Conservation (phyloP, 495 filamentous ascomycete species). For the Talaromyces stipitatus region DNA sequence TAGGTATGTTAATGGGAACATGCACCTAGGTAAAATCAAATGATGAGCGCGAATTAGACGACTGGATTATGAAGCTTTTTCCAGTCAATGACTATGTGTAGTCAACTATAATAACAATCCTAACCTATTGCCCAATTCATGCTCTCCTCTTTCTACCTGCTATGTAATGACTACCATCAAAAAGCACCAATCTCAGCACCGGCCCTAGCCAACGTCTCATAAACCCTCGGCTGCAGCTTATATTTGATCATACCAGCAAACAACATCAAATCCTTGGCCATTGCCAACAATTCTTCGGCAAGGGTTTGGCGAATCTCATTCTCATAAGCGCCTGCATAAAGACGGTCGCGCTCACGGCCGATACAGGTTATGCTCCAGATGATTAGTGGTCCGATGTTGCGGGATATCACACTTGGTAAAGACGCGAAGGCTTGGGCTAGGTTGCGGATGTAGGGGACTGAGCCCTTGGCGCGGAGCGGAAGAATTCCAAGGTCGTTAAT, state of each 20-base stretch:
- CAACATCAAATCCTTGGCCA: conserved; percentile 80
- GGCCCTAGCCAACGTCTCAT: conserved; percentile 72
- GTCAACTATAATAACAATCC: neutral
- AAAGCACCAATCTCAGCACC: conserved; percentile 61
- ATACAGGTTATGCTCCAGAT: conserved; percentile 90
- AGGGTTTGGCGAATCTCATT: conserved; percentile 65
- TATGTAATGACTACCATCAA: conserved; percentile 22
- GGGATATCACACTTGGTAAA: conserved; percentile 66
- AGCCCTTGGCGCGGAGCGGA: conserved; percentile 61
- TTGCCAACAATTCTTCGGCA: conserved; percentile 61
- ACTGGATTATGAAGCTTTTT: neutral
- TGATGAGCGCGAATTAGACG: neutral
- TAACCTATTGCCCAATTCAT: neutral
- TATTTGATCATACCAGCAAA: conserved; percentile 94
- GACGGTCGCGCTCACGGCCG: conserved; percentile 59
- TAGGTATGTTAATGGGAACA: too few species aligned
- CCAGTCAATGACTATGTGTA: neutral
- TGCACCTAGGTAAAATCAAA: neutral
- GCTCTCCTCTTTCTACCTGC: neutral
- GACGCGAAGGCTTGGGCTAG: conserved; percentile 68
- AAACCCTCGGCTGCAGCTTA: conserved; percentile 65
- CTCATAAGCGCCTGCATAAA: conserved; percentile 59
- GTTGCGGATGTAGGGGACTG: conserved; percentile 63
- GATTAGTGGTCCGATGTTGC: conserved; percentile 80
- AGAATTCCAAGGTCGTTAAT: conserved; percentile 69